These are phyloP conservation scores for Aspergillus aculeatinus DNA, from an alignment of 2,329 filamentous ascomycete genomes.

Conservation along the genomic window DNA sequence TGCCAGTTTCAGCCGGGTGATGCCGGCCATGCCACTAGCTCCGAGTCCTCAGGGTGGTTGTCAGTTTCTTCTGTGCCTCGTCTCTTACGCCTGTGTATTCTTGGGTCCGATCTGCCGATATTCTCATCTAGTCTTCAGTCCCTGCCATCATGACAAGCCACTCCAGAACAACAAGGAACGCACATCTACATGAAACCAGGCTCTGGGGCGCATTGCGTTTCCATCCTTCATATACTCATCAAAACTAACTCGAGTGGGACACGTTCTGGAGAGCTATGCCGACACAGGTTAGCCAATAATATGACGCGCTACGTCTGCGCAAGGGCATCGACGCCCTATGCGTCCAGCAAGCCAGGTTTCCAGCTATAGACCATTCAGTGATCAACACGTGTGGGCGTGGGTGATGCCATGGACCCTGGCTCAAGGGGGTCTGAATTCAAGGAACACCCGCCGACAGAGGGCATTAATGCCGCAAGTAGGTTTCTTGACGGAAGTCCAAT, in stretches of 20 bases:
- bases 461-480: background rate
- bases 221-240: background rate
- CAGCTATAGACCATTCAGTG: background rate
- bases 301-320: background rate
- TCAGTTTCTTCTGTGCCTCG: background rate
- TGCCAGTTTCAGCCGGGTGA: background rate
- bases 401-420: background rate
- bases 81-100: background rate
- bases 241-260: background rate
- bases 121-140: background rate
- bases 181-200: slow-evolving; percentile 19
- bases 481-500: background rate
- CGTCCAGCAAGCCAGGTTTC: background rate
- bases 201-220: background rate
- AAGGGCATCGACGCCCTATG: background rate
- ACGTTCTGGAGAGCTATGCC: background rate
- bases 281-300: background rate
- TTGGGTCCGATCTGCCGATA: background rate
- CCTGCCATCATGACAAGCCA: slow-evolving; percentile 13
- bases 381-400: background rate
- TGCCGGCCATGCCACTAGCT: background rate
- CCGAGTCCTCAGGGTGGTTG: background rate
- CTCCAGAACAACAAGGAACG: slow-evolving; percentile 2
- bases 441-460: background rate
- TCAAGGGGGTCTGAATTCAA: background rate